phyloP scores from a whole-genome alignment of 1,284 basidiomycete species.

The Bjerkandera adusta region DNA sequence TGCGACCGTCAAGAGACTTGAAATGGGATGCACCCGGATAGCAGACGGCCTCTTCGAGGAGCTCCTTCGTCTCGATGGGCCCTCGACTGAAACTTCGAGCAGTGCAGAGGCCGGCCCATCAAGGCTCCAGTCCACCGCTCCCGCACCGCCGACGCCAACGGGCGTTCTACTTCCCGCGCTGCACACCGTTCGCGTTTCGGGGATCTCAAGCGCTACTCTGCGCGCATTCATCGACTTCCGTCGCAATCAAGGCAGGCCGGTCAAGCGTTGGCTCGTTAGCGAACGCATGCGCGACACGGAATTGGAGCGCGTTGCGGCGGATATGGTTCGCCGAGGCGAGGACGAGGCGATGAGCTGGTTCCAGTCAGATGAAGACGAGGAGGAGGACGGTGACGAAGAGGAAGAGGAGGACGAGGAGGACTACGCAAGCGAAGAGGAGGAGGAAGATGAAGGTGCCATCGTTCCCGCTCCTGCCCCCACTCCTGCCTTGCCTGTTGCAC shows the following conservation, averaged over 20 bases:
- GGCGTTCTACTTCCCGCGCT: slow-evolving; percentile 26
- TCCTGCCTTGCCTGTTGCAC: not conserved
- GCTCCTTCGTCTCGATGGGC: slow-evolving; percentile 21
- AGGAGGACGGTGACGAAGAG: slow-evolving; percentile 18
- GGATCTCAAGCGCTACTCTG: slow-evolving; percentile 20
- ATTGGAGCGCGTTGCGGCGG: slow-evolving; percentile 19
- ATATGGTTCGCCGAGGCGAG: slow-evolving; percentile 12
- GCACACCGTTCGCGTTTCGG: slow-evolving; percentile 22
- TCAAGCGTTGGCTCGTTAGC: slow-evolving; percentile 24
- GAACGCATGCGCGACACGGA: slow-evolving; percentile 23
- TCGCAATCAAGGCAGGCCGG: slow-evolving; percentile 15
- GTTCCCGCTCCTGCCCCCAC: not conserved
- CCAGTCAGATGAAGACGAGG: slow-evolving; percentile 24
- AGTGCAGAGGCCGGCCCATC: slow-evolving; percentile 5
- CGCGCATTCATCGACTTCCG: slow-evolving; percentile 21
- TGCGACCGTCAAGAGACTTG: slow-evolving; percentile 37
- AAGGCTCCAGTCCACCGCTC: not conserved
- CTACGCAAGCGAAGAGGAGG: slow-evolving; percentile 5
- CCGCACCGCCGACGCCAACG: not conserved
- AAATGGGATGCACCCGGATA: slow-evolving; percentile 45
- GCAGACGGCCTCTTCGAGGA: slow-evolving; percentile 35
- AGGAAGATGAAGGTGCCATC: slow-evolving; percentile 7
- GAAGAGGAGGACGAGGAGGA: slow-evolving; percentile 14
- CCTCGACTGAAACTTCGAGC: slow-evolving; percentile 1
- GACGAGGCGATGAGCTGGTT: slow-evolving; percentile 9